Evolutionary conservation across 176 grass and related monocot genomes (phyloP), one percentile per base, ranked within the genome.

Genomic region (Neostapfia colusana): DNA sequence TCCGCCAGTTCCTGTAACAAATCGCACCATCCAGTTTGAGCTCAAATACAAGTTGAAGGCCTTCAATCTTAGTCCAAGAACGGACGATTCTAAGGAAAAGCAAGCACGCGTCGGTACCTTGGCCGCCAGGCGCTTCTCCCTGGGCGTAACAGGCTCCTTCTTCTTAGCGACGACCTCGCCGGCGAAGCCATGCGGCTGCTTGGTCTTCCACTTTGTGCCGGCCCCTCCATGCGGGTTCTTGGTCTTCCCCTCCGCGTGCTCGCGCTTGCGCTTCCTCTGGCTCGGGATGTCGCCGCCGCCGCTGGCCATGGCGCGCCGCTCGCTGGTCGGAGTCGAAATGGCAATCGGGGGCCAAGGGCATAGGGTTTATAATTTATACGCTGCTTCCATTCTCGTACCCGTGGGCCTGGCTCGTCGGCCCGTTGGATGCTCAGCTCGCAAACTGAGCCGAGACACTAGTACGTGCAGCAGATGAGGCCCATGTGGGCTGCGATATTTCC

Each of bases 241-340:
- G 31, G 62, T 1, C 69, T 74, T 74, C 35, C 74, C 60, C 12
- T 31, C 69, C 4, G 56, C 80, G n/a, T 65, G 28, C 6, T 89
- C 83, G 41, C 72, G 84, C 65, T 87, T 93, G 26, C 87, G 87
- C 84, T 93, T 93, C 75, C 54, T 93, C 35, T 18, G 35, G 16
- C 46, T 14, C 65, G 74, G 57, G 44, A 51, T 1, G 36, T 82
- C 67, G 28, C 16, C 36, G 14, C 61, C 63, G 63, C 82, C 72
- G 42, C 46, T 71, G 51, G 54, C 54, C 75, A 88, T 88, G 63
- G 75, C 43, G 31, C 45, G 66, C 10, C 1, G 58, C 75, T 53
- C 9, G 61, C 13, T 76, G 67, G 6, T 23, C 12, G 12, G 10
- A 8, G 13, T 7, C 7, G 0, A 28, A 17, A 35, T 17, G 17